phyloP scores from a whole-genome alignment of 169 alveolate species.

The Besnoitia besnoiti region DNA sequence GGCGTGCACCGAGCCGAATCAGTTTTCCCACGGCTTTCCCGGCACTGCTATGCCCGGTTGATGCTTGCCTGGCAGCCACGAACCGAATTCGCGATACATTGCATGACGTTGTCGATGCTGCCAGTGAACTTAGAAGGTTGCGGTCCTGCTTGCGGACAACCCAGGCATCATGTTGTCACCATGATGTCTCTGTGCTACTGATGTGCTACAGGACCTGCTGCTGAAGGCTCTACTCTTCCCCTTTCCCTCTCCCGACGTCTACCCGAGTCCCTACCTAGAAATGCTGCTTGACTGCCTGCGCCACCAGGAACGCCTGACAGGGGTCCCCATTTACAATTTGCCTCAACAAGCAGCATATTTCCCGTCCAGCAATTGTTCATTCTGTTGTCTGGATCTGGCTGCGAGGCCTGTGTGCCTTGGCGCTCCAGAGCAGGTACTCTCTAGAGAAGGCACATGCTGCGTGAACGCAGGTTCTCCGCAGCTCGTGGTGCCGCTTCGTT shows the following conservation, averaged over 20 bases:
- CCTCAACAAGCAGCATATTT: constrained; percentile 32
- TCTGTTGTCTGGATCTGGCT: constrained; percentile 21
- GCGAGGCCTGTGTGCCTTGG: neutral
- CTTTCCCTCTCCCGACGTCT: constrained; percentile 1
- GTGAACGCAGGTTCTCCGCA: too few species aligned
- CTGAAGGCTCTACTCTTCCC: constrained; percentile 29
- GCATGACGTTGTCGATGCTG: too few species aligned
- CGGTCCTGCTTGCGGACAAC: too few species aligned
- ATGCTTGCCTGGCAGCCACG: too few species aligned
- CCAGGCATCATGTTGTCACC: too few species aligned
- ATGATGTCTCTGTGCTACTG: neutral
- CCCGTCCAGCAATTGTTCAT: constrained; percentile 36
- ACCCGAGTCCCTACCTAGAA: neutral
- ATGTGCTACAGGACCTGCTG: constrained; percentile 2
- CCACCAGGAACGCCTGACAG: neutral
- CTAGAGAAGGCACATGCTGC: neutral
- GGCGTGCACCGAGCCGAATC: too few species aligned
- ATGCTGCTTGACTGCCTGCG: constrained; percentile 1
- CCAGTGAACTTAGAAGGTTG: too few species aligned
- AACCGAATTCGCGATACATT: too few species aligned
- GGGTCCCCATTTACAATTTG: constrained; percentile 24
- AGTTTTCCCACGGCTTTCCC: too few species aligned
- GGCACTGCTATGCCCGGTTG: too few species aligned
- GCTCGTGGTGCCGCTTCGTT: neutral
- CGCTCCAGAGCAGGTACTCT: neutral